A percentile compares a stretch with the other conserved stretches of the same genome.
Evolutionary conservation across 164 flowering plant genomes (phyloP).

Genomic region (Piper longum): DNA sequence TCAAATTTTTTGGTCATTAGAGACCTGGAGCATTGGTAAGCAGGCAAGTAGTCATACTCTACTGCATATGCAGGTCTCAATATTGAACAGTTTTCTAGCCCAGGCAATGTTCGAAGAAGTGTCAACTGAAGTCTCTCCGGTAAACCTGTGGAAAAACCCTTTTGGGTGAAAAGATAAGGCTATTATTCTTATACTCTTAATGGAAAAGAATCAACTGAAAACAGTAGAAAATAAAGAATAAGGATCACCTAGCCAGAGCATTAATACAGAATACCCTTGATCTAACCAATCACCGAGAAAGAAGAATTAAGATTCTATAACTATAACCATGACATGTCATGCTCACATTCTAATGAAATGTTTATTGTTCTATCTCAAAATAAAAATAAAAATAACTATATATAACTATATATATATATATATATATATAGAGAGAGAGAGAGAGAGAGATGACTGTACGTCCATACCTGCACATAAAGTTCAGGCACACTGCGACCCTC

Average conservation of each 20-base stretch:
- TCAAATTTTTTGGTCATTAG: conserved; percentile 86
- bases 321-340: too few species aligned
- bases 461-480: conserved; percentile 82
- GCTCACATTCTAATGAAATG: too few species aligned
- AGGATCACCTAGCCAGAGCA: background rate
- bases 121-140: conserved; percentile 91
- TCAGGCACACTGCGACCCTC: conserved; percentile 92
- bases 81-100: conserved; percentile 94
- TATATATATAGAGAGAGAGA: too few species aligned
- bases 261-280: too few species aligned
- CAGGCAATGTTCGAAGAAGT: conserved; percentile 81
- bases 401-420: too few species aligned
- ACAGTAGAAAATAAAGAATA: conserved; percentile 1
- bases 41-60: conserved; percentile 92
- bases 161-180: conserved; percentile 9
- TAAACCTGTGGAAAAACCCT: conserved; percentile 98
- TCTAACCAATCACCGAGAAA: too few species aligned
- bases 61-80: conserved; percentile 99
- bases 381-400: background rate
- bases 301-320: too few species aligned
- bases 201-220: background rate
- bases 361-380: background rate
- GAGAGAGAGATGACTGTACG: background rate
- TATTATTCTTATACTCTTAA: background rate
- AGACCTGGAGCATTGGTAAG: conserved; percentile 83